Base-by-base conservation (phyloP, 148 eudicot genomes). In the Pharnaceum exiguum region DNA sequence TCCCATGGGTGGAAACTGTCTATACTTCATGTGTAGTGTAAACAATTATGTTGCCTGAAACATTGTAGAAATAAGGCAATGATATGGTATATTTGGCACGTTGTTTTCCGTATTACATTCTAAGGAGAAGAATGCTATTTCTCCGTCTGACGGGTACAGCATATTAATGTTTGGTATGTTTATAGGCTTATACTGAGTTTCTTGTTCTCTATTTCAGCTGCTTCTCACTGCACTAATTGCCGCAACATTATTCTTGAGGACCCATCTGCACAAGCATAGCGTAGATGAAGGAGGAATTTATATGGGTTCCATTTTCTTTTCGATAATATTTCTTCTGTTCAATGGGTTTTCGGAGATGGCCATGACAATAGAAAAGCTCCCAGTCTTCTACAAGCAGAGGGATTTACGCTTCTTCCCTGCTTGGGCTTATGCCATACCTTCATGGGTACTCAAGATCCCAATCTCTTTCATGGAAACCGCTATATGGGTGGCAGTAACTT, bases 271-370 rank as follows among this genome's bases (percentile, higher is more conserved):
- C 52, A 79, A 90, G 22, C 79, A 82, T 38, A 77, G 74, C 71
- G 77, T 75, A 75, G 58, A 40, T 38, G 58, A 82, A 46, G 96
- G 90, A 35, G 76, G 74, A 52, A 71, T 83, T 17, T 85, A 89
- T 50, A 83, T 89, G 36, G 73, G 82, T 46, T 79, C 82, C 59
- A 70, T 86, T 66, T 89, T 89, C 63, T 83, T 67, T 31, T 82
- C 77, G 38, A 70, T 81, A 36, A 71, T 75, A 33, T 94, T 85
- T 68, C 79, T 89, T 84, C 54, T 89, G 82, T 89, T 89, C 70
- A 89, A 89, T 66, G 97, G 97, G 58, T 72, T 89, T 58, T 77
- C 95, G 16, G 95, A 89, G 86, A 79, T 89, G 42, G 77, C 97
- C 42, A 83, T 86, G 31, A 77, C 76, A 79, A 83, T 89, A 68